These are phyloP conservation scores for Cadophora sp. DNA, from an alignment of 2,329 filamentous ascomycete genomes.

Conservation along the genomic window DNA sequence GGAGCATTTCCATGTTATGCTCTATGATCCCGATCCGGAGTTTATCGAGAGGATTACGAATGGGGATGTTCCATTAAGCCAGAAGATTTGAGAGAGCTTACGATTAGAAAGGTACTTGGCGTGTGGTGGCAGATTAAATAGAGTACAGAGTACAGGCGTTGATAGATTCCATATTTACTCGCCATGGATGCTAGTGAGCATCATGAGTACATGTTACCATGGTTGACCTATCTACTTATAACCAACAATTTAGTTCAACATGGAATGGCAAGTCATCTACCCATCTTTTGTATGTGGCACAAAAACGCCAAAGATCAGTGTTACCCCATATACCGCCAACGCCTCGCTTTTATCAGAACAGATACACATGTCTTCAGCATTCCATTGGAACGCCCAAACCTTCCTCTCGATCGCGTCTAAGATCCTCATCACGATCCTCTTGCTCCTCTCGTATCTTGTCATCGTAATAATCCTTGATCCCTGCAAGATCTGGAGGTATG, in stretches of 20 bases:
- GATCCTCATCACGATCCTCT: slow-evolving; percentile 62
- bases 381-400: slow-evolving; percentile 65
- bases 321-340: not conserved
- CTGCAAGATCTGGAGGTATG: slow-evolving; percentile 78
- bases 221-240: not conserved
- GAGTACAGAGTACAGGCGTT: not conserved
- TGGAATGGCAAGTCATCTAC: not conserved
- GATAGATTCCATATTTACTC: not conserved
- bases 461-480: slow-evolving; percentile 73
- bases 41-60: slow-evolving; percentile 76
- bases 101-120: not conserved
- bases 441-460: slow-evolving; percentile 68
- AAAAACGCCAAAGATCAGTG: slow-evolving; percentile 6
- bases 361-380: slow-evolving; percentile 32
- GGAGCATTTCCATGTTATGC: slow-evolving; percentile 95
- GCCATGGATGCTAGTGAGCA: not conserved
- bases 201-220: not conserved
- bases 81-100: slow-evolving; percentile 44
- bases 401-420: slow-evolving; percentile 61
- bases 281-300: not conserved
- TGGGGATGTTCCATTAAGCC: slow-evolving; percentile 72
- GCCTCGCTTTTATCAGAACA: slow-evolving; percentile 10
- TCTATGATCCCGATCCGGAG: slow-evolving; percentile 74
- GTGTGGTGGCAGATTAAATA: slow-evolving; percentile 11
- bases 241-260: not conserved